Conservation (phyloP, 768 basidiomycete species). For the Coprinopsis cinerea region DNA sequence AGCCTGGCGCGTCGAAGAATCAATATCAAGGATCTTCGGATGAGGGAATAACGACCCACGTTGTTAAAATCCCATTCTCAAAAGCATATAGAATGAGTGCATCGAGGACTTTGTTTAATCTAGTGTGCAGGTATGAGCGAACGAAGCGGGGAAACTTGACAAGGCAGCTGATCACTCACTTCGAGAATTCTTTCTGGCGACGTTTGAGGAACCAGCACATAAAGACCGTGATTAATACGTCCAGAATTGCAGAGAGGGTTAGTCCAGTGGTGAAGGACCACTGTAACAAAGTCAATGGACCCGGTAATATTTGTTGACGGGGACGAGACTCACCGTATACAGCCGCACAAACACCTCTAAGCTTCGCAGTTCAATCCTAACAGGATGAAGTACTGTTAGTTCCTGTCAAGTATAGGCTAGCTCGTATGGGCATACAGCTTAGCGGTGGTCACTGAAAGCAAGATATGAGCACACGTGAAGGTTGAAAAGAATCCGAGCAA, state of each 20-base stretch:
- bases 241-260: conserved; percentile 41
- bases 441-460: conserved; percentile 20
- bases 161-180: conserved; percentile 21
- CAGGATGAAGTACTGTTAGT: background rate
- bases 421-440: conserved; percentile 25
- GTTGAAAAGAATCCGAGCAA: background rate
- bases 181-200: conserved; percentile 31
- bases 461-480: background rate
- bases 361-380: conserved; percentile 20
- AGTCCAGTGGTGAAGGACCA: conserved; percentile 53
- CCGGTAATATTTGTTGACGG: background rate
- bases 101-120: conserved; percentile 42
- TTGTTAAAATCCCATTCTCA: conserved; percentile 48
- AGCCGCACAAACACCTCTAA: conserved; percentile 14
- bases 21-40: background rate
- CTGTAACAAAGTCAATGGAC: conserved; percentile 20
- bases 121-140: conserved; percentile 16
- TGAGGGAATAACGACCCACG: conserved; percentile 19
- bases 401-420: too few relatives aligned
- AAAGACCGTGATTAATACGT: conserved; percentile 42
- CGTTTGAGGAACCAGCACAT: conserved; percentile 37
- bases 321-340: conserved; percentile 1
- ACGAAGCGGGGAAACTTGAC: background rate
- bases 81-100: conserved; percentile 44
- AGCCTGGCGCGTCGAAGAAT: conserved; percentile 20